A percentile compares a stretch with the other conserved stretches of the same genome.
Conservation (phyloP, 1,284 basidiomycete genomes). For the Pseudomicrostroma phylloplanum region DNA sequence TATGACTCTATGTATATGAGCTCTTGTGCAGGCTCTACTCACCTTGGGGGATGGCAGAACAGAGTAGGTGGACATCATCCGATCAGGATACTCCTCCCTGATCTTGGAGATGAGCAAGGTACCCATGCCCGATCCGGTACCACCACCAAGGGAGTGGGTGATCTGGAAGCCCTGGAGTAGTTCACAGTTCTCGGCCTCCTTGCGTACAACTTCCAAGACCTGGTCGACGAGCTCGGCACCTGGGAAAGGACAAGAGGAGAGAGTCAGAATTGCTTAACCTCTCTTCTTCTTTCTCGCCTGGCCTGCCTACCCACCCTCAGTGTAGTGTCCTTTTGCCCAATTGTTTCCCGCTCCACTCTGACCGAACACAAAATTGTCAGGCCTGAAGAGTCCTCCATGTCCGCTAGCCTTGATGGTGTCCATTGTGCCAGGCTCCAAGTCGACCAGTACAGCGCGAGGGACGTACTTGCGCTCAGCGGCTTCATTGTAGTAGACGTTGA, state of each 20-base stretch:
- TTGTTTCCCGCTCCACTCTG: conserved; percentile 60
- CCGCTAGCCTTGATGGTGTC: conserved; percentile 74
- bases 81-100: conserved; percentile 61
- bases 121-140: conserved; percentile 62
- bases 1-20: background rate
- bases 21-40: conserved; percentile 16
- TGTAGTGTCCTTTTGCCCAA: conserved; percentile 59
- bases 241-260: conserved; percentile 9
- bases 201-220: conserved; percentile 59
- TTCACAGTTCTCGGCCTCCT: conserved; percentile 60
- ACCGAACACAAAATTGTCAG: conserved; percentile 63
- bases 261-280: background rate
- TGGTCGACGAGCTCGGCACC: conserved; percentile 60
- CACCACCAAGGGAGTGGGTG: conserved; percentile 62
- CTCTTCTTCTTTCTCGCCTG: background rate
- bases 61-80: conserved; percentile 63
- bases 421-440: conserved; percentile 95
- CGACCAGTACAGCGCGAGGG: conserved; percentile 73
- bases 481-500: conserved; percentile 55
- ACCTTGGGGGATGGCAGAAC: conserved; percentile 62
- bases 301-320: conserved; percentile 20
- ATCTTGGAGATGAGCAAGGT: conserved; percentile 62
- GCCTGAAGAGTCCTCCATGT: conserved; percentile 57
- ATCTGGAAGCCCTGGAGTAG: conserved; percentile 61
- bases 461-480: conserved; percentile 66